A percentile compares a stretch with the other conserved stretches of the same genome.
These are phyloP conservation scores for Xanthoconium separans DNA, from an alignment of 1,284 basidiomycete species.

Conservation along the genomic window DNA sequence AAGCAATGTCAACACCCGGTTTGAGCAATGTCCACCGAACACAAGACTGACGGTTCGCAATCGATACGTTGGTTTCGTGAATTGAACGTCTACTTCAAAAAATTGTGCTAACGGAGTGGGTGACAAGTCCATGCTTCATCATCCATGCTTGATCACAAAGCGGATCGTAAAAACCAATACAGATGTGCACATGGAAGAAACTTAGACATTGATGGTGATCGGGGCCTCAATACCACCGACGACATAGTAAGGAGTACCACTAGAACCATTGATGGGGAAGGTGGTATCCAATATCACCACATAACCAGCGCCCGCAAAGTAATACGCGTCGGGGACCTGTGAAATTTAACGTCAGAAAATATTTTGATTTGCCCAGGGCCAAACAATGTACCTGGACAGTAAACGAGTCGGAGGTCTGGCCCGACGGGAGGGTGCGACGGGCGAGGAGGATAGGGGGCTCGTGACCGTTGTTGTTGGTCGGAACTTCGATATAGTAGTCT, in stretches of 20 bases:
- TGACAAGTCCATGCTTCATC: neutral
- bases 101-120: neutral
- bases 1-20: neutral
- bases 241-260: constrained; percentile 25
- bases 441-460: constrained; percentile 32
- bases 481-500: constrained; percentile 36
- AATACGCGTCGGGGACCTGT: constrained; percentile 30
- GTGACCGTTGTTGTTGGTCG: constrained; percentile 30
- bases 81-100: neutral
- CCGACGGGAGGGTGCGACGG: constrained; percentile 18
- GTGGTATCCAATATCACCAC: constrained; percentile 27
- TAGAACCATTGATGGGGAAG: constrained; percentile 23
- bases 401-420: constrained; percentile 16
- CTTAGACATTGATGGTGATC: constrained; percentile 22
- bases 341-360: neutral
- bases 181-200: neutral
- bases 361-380: neutral
- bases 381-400: constrained; percentile 16
- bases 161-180: neutral
- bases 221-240: constrained; percentile 22
- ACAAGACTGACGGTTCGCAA: neutral
- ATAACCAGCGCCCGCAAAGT: constrained; percentile 26
- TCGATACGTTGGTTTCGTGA: neutral
- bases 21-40: too few species aligned
- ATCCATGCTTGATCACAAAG: too few species aligned